Percentiles rank a stretch among this genome's conserved stretches.
Evolutionary conservation across 768 basidiomycete species (phyloP).

Genomic region (Podaxis rugospora): DNA sequence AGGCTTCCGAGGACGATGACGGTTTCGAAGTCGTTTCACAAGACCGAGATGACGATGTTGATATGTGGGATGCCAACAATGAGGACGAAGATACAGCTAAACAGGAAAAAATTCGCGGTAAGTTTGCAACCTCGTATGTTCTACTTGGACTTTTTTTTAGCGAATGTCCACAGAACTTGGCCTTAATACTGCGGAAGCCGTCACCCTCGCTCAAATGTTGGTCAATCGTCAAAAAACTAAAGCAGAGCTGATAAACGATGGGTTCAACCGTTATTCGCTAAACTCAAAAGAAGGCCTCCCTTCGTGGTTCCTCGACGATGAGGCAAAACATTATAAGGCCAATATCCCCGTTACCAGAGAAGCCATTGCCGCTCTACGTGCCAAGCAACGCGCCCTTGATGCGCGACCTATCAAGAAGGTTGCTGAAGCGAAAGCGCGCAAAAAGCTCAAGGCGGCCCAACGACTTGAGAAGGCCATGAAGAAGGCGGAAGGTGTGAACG

Average conservation of each 20-base stretch:
- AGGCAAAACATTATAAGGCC: constrained; percentile 85
- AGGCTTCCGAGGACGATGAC: constrained; percentile 25
- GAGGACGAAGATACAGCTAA: constrained; percentile 72
- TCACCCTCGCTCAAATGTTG: constrained; percentile 86
- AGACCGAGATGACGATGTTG: constrained; percentile 52
- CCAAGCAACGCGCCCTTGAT: constrained; percentile 90
- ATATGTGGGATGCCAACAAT: constrained; percentile 79
- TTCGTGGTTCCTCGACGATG: constrained; percentile 96
- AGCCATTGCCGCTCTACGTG: constrained; percentile 78
- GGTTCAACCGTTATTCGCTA: constrained; percentile 91
- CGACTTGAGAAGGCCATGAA: constrained; percentile 89
- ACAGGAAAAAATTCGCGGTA: constrained; percentile 64
- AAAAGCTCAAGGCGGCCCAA: constrained; percentile 86
- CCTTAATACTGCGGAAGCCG: constrained; percentile 82
- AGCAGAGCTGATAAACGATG: constrained; percentile 88
- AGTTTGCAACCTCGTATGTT: constrained; percentile 18
- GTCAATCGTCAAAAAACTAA: constrained; percentile 89
- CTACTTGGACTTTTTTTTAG: not conserved
- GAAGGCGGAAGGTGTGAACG: constrained; percentile 91
- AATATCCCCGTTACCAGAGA: constrained; percentile 98
- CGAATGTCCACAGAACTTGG: constrained; percentile 39
- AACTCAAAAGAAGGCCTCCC: constrained; percentile 91
- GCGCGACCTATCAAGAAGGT: constrained; percentile 98
- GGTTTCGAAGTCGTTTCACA: constrained; percentile 78
- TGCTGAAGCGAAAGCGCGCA: constrained; percentile 96